These are phyloP conservation scores for Aspergillus fischeri DNA, from an alignment of 2,329 filamentous ascomycete genomes.

Conservation along the genomic window DNA sequence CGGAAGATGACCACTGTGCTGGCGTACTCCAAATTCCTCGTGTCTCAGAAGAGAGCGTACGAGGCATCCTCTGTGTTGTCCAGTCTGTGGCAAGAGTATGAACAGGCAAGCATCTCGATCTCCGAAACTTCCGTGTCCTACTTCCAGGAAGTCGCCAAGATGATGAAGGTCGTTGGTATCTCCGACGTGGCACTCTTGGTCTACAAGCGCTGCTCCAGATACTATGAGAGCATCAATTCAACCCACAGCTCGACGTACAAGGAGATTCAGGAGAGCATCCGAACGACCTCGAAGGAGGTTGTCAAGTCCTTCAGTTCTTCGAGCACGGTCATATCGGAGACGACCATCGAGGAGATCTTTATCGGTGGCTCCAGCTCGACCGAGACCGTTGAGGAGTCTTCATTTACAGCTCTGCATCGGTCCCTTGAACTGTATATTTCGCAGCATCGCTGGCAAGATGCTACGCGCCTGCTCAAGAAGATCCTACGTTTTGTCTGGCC, in stretches of 20 bases:
- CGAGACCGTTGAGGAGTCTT: constrained; percentile 40
- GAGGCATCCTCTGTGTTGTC: constrained; percentile 46
- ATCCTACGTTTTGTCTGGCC: constrained; percentile 46
- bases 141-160: constrained; percentile 39
- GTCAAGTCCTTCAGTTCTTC: constrained; percentile 37
- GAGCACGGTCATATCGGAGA: constrained; percentile 38
- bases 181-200: constrained; percentile 45
- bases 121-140: constrained; percentile 37
- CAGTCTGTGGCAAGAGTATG: constrained; percentile 49
- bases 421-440: constrained; percentile 42
- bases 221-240: constrained; percentile 36
- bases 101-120: constrained; percentile 39
- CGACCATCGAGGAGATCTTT: constrained; percentile 42
- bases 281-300: constrained; percentile 41
- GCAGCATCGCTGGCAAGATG: constrained; percentile 47
- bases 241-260: constrained; percentile 32
- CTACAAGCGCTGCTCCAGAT: constrained; percentile 41
- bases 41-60: constrained; percentile 40
- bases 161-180: constrained; percentile 46
- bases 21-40: constrained; percentile 47
- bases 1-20: constrained; percentile 46
- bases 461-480: constrained; percentile 42
- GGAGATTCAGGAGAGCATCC: constrained; percentile 43
- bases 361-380: constrained; percentile 38
- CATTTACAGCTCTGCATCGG: constrained; percentile 39